These are phyloP conservation scores for Dactylis glomerata DNA, from an alignment of 176 grass and related monocot genomes.

Conservation along the genomic window DNA sequence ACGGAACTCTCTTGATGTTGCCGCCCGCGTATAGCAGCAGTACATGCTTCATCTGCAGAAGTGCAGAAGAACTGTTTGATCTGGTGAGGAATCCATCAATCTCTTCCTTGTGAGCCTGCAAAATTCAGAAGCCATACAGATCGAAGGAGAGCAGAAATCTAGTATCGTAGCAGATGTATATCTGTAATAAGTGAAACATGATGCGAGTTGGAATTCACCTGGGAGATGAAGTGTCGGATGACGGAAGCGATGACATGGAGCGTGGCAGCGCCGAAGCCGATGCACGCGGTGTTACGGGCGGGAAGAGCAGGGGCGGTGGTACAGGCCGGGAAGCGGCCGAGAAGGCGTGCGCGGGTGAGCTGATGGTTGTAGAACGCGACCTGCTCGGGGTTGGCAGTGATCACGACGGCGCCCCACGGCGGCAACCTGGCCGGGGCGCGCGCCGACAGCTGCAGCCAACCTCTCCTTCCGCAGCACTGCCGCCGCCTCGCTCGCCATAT, in stretches of 20 bases:
- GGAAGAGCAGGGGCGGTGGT: slow-evolving; percentile 60
- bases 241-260: slow-evolving; percentile 64
- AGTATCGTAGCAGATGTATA: background rate
- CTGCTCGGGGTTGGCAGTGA: too few species aligned
- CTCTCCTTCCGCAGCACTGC: too few species aligned
- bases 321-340: slow-evolving; percentile 59
- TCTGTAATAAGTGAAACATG: background rate
- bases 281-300: slow-evolving; percentile 66
- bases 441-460: too few species aligned
- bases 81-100: too few species aligned
- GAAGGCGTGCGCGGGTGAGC: slow-evolving; percentile 39
- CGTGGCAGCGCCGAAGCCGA: slow-evolving; percentile 84
- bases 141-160: background rate
- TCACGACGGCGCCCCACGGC: too few species aligned
- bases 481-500: too few species aligned
- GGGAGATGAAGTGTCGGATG: slow-evolving; percentile 37
- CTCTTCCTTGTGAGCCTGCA: too few species aligned
- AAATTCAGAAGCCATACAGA: too few species aligned
- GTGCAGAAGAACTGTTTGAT: too few species aligned
- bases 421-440: too few species aligned
- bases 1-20: slow-evolving; percentile 79
- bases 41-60: slow-evolving; percentile 50
- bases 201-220: slow-evolving; percentile 35
- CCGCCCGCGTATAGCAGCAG: slow-evolving; percentile 75
- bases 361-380: too few species aligned